A percentile compares a stretch with the other conserved stretches of the same genome.
These are phyloP conservation scores for Epicoccum sorghinum DNA, from an alignment of 2,329 filamentous ascomycete species.

Conservation along the genomic window DNA sequence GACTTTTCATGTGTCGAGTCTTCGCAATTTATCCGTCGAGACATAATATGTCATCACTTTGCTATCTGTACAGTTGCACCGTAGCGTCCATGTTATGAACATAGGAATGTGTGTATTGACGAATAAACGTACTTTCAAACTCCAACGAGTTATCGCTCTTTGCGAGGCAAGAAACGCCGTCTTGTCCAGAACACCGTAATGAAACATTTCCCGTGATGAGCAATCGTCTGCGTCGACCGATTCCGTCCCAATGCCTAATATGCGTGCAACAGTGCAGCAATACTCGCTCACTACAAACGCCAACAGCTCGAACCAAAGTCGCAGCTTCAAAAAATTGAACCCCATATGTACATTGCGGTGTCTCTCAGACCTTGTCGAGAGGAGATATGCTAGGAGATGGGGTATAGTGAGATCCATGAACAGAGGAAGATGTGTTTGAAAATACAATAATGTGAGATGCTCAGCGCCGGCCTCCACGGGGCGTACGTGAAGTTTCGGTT, in stretches of 20 bases:
- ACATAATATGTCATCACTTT: constrained; percentile 27
- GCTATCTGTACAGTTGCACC: not conserved
- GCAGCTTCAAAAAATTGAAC: constrained; percentile 14
- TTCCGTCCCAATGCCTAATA: constrained; percentile 2
- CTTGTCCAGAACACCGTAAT: constrained; percentile 13
- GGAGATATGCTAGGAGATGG: constrained; percentile 30
- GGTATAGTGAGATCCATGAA: constrained; percentile 32
- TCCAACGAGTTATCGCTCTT: constrained; percentile 9
- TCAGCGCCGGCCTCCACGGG: constrained; percentile 24
- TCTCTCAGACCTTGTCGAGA: constrained; percentile 13
- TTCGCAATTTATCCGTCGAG: constrained; percentile 50
- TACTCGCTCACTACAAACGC: constrained; percentile 26
- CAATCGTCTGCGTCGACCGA: not conserved
- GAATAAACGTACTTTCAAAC: constrained; percentile 5
- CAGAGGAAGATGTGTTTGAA: constrained; percentile 21
- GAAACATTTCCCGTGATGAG: not conserved
- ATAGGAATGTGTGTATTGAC: constrained; percentile 18
- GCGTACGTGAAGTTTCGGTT: constrained; percentile 29
- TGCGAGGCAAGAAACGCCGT: constrained; percentile 1
- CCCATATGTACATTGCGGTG: constrained; percentile 19
- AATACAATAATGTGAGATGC: constrained; percentile 2
- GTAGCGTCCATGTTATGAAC: not conserved
- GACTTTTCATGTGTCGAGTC: constrained; percentile 37
- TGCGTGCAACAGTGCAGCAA: constrained; percentile 17
- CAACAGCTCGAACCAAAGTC: constrained; percentile 21